Conservation (phyloP, 768 basidiomycete species). For the Mycena metata region DNA sequence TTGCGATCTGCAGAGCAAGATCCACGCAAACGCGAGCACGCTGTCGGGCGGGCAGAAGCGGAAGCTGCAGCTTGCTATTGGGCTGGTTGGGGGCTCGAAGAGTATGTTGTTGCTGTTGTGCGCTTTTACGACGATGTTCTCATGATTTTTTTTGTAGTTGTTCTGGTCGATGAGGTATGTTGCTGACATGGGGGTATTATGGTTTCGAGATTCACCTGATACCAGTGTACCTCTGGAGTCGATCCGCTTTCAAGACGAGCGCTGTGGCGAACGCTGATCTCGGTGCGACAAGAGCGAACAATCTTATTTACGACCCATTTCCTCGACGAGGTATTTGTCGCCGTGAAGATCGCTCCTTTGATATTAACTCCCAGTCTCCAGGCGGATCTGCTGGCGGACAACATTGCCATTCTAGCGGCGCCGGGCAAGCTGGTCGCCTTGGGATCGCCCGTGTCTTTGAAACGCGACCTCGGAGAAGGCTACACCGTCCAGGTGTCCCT, state of each 20-base stretch:
- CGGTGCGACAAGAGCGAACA: constrained; percentile 73
- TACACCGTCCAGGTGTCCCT: constrained; percentile 75
- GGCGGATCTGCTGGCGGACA: constrained; percentile 82
- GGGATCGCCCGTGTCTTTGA: constrained; percentile 81
- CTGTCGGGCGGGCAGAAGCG: constrained; percentile 76
- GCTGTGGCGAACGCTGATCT: constrained; percentile 80
- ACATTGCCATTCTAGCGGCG: constrained; percentile 80
- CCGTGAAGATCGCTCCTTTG: too few relatives aligned
- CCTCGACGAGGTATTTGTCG: constrained; percentile 23
- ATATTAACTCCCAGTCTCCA: too few relatives aligned
- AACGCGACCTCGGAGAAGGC: constrained; percentile 78
- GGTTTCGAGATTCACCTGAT: neutral
- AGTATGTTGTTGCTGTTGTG: constrained; percentile 57
- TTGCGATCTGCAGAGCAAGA: constrained; percentile 81
- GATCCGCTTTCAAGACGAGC: constrained; percentile 85
- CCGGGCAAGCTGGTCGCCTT: constrained; percentile 83
- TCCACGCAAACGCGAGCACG: constrained; percentile 72
- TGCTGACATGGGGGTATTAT: neutral
- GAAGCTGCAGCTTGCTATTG: constrained; percentile 82
- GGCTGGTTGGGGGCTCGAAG: constrained; percentile 81
- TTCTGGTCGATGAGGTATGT: constrained; percentile 68
- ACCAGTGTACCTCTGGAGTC: constrained; percentile 79
- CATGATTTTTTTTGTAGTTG: constrained; percentile 47
- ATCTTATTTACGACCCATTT: constrained; percentile 78
- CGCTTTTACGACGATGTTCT: too few relatives aligned